Base-by-base conservation (phyloP, 768 basidiomycete genomes). In the Multifurca ochricompacta region DNA sequence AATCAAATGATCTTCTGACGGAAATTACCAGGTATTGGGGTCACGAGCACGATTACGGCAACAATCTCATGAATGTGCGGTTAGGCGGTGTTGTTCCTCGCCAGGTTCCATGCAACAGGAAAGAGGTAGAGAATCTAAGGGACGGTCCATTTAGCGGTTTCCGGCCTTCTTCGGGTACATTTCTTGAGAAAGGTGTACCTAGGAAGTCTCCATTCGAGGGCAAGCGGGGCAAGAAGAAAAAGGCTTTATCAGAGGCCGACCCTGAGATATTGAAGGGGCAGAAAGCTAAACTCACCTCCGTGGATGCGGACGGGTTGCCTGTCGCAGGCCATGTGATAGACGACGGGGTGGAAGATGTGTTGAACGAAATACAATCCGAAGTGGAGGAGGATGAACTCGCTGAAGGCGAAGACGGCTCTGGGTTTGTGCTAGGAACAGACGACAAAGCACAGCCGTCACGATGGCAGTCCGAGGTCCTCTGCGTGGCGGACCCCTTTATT, bases 1-100 rank as follows among this genome's bases (percentile, higher is more conserved):
- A 25, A 34, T 16, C 28, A n/a, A 43, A 19, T 9, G n/a, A 19
- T 8, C 18, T 21, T 44, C 43, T 56, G 49, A 56, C 37, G 18
- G 27, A 31, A 49, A 51, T 5, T 5, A 27, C 5, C 56, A 80
- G 80, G 30, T 79, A 72, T 60, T 81, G 76, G 76, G 70, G 64
- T 6, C 11, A 64, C 25, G 68, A 70, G 30, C 75, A 74, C 51
- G 48, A 71, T 4, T 74, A 73, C 53, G 44, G 50, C 0, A 48
- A 51, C 6, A 46, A 68, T 19, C 59, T 70, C 49, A 59, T 73
- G 32, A 72, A 69, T 52, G 68, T 78, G 39, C 70, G 74, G 3
- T 55, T 68, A 23, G 78, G 76, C 11, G 77, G 76, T 7, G 56
- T 74, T 18, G 39, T 70, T 8, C 59, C 60, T 39, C 66, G 66